phyloP scores from a whole-genome alignment of 208 protist genomes.

The Herpetomonas tarakana region DNA sequence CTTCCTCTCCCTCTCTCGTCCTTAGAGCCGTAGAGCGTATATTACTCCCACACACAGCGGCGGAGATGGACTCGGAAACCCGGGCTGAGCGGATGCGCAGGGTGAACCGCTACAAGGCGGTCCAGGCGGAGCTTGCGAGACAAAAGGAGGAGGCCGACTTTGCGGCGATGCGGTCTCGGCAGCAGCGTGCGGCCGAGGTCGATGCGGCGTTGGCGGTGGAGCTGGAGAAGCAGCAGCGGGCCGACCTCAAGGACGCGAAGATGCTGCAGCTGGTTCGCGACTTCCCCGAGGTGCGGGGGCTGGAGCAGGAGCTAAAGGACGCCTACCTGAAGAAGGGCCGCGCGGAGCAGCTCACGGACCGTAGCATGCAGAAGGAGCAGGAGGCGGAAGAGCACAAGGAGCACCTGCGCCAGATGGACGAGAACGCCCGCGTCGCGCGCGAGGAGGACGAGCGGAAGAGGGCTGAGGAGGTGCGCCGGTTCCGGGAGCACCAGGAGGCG shows the following conservation, averaged over 20 bases:
- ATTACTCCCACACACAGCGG: too few relatives aligned
- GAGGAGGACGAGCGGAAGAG: slow-evolving; percentile 57
- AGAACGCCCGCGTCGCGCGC: slow-evolving; percentile 45
- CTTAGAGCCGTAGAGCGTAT: too few relatives aligned
- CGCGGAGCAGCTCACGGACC: slow-evolving; percentile 69
- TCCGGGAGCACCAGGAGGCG: slow-evolving; percentile 67
- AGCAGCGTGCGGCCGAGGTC: slow-evolving; percentile 39
- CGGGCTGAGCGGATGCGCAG: slow-evolving; percentile 81
- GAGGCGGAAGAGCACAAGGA: slow-evolving; percentile 54
- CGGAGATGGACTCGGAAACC: slow-evolving; percentile 24
- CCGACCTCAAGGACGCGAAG: slow-evolving; percentile 76
- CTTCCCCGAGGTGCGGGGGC: slow-evolving; percentile 76
- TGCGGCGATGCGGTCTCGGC: slow-evolving; percentile 35
- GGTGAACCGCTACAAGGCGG: slow-evolving; percentile 80
- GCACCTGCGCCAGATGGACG: slow-evolving; percentile 50
- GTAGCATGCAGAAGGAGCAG: slow-evolving; percentile 24
- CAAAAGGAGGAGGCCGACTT: slow-evolving; percentile 78
- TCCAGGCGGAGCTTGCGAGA: slow-evolving; percentile 79
- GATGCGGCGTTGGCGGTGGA: slow-evolving; percentile 78
- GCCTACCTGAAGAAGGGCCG: slow-evolving; percentile 77
- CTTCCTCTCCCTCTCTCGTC: too few relatives aligned
- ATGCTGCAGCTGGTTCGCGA: slow-evolving; percentile 83
- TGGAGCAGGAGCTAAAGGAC: slow-evolving; percentile 69
- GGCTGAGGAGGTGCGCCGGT: slow-evolving; percentile 54
- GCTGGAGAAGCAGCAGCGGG: slow-evolving; percentile 71